Evolutionary conservation across 768 basidiomycete species (phyloP), one percentile per base, ranked within the genome.

Genomic region (Trametes elegans): DNA sequence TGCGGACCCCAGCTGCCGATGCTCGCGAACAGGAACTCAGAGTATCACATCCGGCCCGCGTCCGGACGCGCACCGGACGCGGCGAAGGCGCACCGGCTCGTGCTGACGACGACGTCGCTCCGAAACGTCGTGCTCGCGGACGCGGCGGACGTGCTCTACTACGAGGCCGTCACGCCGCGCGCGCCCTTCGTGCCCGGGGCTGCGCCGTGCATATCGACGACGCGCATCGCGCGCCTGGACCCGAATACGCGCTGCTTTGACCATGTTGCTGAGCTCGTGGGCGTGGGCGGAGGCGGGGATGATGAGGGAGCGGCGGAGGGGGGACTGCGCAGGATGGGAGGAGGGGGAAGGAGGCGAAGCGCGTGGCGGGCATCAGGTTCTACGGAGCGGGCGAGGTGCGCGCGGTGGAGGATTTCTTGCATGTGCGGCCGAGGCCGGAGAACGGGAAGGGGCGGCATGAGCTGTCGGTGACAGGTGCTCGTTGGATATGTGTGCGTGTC

Each of bases 91-190:
- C 49, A 60, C 42, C 64, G 64, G 49, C 70, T 76, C 28, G 61
- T 63, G 31, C 66, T 76, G 42, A 76, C 74, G 41, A 77, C 74
- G 46, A 67, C 73, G 36, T 66, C 61, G 43, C 48, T 74, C 46
- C 67, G 65, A 49, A 75, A 73, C 54, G 68, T 73, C 57, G 63
- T 73, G 34, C 67, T 75, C 45, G 68, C 75, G 34, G 75, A 71
- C 51, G 64, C 55, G 29, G 67, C 63, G 52, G 75, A 76, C 58
- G 63, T 62, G 55, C 63, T 73, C 49, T 74, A 72, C 67, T 77
- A 71, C 53, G 76, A 76, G 51, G 60, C 76, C 50, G 64, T 69
- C 32, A 76, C 74, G 28, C 73, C 71, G 16, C 64, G 67, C 36
- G n/a, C n/a, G n/a, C n/a, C n/a, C n/a, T n/a, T n/a, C n/a, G n/a